Conservation (phyloP, 2,329 filamentous ascomycete species). For the Aspergillus puulaauensis region DNA sequence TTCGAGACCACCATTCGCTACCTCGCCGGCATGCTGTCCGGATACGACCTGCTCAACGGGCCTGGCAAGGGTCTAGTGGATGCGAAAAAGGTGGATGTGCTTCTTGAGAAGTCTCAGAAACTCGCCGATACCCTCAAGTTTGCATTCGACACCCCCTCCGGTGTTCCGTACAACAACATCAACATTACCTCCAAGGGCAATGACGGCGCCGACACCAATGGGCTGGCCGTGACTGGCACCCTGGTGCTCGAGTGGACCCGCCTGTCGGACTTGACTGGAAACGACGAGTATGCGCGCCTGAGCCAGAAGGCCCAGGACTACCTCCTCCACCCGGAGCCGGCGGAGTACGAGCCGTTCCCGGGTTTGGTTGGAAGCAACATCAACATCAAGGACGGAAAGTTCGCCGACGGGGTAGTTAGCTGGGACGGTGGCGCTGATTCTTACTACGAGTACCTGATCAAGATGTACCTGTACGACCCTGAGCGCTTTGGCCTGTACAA, state of each 20-base stretch:
- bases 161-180: constrained; percentile 71
- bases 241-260: constrained; percentile 82
- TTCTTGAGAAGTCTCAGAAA: constrained; percentile 66
- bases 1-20: constrained; percentile 94
- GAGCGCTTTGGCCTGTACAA: constrained; percentile 63
- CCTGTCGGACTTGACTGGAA: constrained; percentile 71
- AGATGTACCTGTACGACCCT: constrained; percentile 82
- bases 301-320: constrained; percentile 68
- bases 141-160: constrained; percentile 73
- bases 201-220: constrained; percentile 60
- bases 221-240: constrained; percentile 74
- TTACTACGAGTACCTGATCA: constrained; percentile 88
- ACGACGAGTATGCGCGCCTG: constrained; percentile 65
- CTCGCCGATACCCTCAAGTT: constrained; percentile 73
- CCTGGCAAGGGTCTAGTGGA: constrained; percentile 56
- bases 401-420: constrained; percentile 66
- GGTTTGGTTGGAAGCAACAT: constrained; percentile 72
- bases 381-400: constrained; percentile 63
- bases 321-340: constrained; percentile 65
- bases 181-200: constrained; percentile 56
- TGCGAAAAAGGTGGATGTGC: constrained; percentile 53
- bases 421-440: constrained; percentile 78
- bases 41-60: constrained; percentile 66
- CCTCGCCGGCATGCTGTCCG: constrained; percentile 75
- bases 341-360: constrained; percentile 68